Conservation (phyloP, 1,284 basidiomycete species). For the Quambalaria eucalypti region DNA sequence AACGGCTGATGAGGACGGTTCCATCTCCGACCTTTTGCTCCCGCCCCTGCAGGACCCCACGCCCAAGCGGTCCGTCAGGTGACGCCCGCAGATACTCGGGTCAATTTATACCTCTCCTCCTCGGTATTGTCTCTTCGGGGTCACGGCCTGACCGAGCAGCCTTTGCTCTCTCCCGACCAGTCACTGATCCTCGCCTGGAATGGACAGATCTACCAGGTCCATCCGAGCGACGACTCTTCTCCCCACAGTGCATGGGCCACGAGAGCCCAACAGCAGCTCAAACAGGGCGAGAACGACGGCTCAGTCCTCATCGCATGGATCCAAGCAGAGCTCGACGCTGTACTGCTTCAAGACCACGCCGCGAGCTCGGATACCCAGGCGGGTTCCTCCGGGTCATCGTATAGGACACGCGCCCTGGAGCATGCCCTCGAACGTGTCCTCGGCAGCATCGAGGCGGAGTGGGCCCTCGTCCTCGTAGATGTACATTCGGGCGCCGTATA, state of each 20-base stretch:
- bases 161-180: constrained; percentile 11
- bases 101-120: neutral
- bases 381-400: neutral
- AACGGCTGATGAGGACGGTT: no score
- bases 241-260: constrained; percentile 3
- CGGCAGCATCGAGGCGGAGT: constrained; percentile 31
- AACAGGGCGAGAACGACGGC: constrained; percentile 24
- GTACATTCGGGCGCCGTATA: constrained; percentile 52
- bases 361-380: neutral
- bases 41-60: neutral
- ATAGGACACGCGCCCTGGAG: neutral
- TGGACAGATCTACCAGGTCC: constrained; percentile 29
- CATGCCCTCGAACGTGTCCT: constrained; percentile 5
- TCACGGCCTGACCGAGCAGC: constrained; percentile 20
- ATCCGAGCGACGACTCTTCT: neutral
- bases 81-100: no score
- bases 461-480: constrained; percentile 37
- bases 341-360: neutral
- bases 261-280: constrained; percentile 4
- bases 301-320: constrained; percentile 13
- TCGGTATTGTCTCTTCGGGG: constrained; percentile 37
- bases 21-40: neutral
- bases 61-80: no score
- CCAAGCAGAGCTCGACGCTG: neutral
- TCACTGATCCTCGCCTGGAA: constrained; percentile 33